phyloP scores from a whole-genome alignment of 139 green algal species.

The Desmodesmus armatus region DNA sequence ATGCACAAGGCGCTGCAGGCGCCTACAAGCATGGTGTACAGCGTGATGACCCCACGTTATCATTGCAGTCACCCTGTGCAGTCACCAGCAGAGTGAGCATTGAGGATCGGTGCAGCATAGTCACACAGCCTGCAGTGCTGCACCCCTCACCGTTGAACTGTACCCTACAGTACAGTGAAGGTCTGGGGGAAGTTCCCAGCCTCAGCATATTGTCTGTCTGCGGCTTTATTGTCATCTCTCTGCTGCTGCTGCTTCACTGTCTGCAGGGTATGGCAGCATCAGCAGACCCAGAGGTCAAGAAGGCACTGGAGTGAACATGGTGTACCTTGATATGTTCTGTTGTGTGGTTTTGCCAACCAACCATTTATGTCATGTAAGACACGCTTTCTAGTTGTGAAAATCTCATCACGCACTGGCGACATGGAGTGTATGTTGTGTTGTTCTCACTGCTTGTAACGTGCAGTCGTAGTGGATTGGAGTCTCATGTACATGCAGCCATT shows the following conservation, averaged over 20 bases:
- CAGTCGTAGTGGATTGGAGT: not conserved
- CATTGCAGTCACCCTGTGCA: not conserved
- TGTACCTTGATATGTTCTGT: no score
- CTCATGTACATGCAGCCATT: no score
- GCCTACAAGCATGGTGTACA: not conserved
- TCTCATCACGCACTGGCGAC: no score
- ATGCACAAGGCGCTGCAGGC: not conserved
- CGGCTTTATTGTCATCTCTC: not conserved
- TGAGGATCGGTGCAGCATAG: no score
- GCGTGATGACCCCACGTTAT: not conserved
- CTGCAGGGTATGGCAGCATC: constrained; percentile 40
- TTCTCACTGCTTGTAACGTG: not conserved
- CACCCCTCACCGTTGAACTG: not conserved
- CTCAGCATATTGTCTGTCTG: not conserved
- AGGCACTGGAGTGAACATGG: no score
- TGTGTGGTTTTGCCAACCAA: no score
- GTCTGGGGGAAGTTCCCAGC: not conserved
- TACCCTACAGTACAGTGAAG: not conserved
- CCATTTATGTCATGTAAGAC: no score
- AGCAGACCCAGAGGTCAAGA: constrained; percentile 29
- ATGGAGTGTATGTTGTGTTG: not conserved
- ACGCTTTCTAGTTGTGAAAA: no score
- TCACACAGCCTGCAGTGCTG: not conserved
- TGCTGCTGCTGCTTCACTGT: not conserved
- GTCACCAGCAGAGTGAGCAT: no score